Percentiles rank a stretch among this genome's conserved stretches.
Evolutionary conservation across 2,329 filamentous ascomycete species (phyloP).

Genomic region (Arthrobotrys iridis): DNA sequence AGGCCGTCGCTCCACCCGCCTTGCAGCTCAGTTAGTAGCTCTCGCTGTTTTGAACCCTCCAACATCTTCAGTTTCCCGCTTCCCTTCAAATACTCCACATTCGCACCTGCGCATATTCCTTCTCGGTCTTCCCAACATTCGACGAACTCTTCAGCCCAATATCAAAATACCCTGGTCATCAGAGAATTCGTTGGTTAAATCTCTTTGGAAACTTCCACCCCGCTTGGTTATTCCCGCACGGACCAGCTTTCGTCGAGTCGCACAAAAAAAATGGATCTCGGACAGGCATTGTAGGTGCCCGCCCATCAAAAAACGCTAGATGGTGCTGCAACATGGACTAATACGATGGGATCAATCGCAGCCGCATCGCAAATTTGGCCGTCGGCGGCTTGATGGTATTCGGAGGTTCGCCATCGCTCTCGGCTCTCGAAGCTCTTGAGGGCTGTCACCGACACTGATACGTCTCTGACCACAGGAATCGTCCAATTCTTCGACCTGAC

Average conservation of each 20-base stretch:
- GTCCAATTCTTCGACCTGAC: conserved; percentile 63
- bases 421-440: conserved; percentile 69
- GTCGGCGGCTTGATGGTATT: conserved; percentile 87
- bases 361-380: conserved; percentile 88
- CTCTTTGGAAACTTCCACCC: not conserved
- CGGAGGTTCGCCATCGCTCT: conserved; percentile 80
- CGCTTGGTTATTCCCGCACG: not conserved
- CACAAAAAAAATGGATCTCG: conserved; percentile 37
- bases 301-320: too few species aligned
- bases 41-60: not conserved
- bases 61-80: not conserved
- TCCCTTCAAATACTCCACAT: conserved; percentile 22
- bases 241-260: not conserved
- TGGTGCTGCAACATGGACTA: not conserved
- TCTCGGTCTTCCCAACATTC: not conserved
- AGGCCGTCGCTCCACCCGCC: not conserved
- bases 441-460: conserved; percentile 59
- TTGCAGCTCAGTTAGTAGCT: not conserved
- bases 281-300: conserved; percentile 35
- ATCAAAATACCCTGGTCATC: not conserved
- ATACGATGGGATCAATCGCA: not conserved
- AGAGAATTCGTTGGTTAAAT: too few species aligned
- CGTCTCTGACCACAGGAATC: conserved; percentile 59
- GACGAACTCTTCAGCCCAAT: not conserved
- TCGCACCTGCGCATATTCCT: not conserved